A percentile compares a stretch with the other conserved stretches of the same genome.
Evolutionary conservation across 805 yeast species (phyloP).

Genomic region (Schwanniomyces polymorphus): DNA sequence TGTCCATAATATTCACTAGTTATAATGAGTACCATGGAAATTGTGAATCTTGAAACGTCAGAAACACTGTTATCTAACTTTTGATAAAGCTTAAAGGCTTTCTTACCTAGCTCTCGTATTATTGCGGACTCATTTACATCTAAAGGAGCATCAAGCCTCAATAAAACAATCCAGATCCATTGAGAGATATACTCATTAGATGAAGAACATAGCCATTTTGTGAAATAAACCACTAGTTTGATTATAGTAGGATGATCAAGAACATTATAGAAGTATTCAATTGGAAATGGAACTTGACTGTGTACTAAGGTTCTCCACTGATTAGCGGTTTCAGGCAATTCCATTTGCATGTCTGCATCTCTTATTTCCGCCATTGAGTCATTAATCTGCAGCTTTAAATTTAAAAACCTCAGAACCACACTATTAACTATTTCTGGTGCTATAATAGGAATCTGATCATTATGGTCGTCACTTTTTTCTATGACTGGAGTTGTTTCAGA

Average conservation of each 20-base stretch:
- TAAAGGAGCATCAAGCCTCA: slow-evolving; percentile 34
- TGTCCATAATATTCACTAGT: slow-evolving; percentile 37
- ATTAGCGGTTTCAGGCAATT: slow-evolving; percentile 22
- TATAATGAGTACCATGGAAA: slow-evolving; percentile 30
- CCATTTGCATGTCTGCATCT: not conserved
- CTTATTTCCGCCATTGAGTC: not conserved
- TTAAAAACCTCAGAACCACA: not conserved
- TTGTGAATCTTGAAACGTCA: slow-evolving; percentile 19
- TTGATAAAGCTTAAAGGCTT: slow-evolving; percentile 30
- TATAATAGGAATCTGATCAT: not conserved
- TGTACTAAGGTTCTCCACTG: slow-evolving; percentile 33
- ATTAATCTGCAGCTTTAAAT: not conserved
- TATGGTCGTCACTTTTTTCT: not conserved
- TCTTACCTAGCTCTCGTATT: slow-evolving; percentile 36
- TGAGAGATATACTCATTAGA: slow-evolving; percentile 22
- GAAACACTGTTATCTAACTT: slow-evolving; percentile 7
- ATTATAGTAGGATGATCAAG: slow-evolving; percentile 33
- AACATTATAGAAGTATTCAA: slow-evolving; percentile 14
- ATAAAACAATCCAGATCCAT: slow-evolving; percentile 37
- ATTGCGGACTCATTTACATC: slow-evolving; percentile 33
- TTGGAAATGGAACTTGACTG: slow-evolving; percentile 27
- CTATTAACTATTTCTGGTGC: not conserved
- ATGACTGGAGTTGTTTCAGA: not conserved
- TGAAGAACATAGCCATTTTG: slow-evolving; percentile 38
- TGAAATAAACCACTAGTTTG: slow-evolving; percentile 31